Percentiles rank a stretch among this genome's conserved stretches.
phyloP scores from a whole-genome alignment of 179 eudicot species.

The Spinacia oleracea region DNA sequence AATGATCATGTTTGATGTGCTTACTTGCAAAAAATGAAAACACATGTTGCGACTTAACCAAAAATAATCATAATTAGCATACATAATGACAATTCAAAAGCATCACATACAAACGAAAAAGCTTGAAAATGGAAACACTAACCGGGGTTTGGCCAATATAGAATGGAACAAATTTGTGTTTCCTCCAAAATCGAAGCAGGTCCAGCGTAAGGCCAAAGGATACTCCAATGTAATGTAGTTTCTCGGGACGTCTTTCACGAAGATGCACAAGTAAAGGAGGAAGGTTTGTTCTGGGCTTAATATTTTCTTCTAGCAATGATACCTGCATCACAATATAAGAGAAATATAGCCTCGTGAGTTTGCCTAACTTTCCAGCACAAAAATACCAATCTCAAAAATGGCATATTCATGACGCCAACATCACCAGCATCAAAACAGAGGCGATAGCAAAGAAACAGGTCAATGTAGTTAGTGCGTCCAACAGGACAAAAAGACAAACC shows the following conservation, averaged over 20 bases:
- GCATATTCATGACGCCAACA: neutral
- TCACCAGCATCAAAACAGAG: neutral
- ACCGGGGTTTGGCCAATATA: conserved; percentile 77
- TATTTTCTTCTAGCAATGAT: conserved; percentile 75
- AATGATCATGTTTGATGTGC: neutral
- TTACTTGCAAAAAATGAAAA: neutral
- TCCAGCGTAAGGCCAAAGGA: conserved; percentile 93
- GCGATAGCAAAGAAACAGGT: neutral
- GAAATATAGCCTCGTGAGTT: neutral
- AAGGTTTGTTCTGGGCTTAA: conserved; percentile 73
- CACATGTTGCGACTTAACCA: neutral
- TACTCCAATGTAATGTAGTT: conserved; percentile 84
- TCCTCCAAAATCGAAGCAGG: conserved; percentile 90
- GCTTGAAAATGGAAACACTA: conserved; percentile 22
- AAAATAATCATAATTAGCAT: neutral
- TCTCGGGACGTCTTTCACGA: conserved; percentile 77
- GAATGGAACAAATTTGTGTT: conserved; percentile 82
- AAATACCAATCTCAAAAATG: neutral
- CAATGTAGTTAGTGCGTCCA: neutral
- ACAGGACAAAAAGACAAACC: neutral
- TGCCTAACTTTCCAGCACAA: neutral
- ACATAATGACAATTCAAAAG: neutral
- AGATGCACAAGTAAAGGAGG: conserved; percentile 81
- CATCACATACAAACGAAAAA: conserved; percentile 9
- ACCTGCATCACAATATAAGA: conserved; percentile 44